A percentile compares a stretch with the other conserved stretches of the same genome.
Conservation (phyloP, 2,329 filamentous ascomycete genomes). For the Catunica adiposa region DNA sequence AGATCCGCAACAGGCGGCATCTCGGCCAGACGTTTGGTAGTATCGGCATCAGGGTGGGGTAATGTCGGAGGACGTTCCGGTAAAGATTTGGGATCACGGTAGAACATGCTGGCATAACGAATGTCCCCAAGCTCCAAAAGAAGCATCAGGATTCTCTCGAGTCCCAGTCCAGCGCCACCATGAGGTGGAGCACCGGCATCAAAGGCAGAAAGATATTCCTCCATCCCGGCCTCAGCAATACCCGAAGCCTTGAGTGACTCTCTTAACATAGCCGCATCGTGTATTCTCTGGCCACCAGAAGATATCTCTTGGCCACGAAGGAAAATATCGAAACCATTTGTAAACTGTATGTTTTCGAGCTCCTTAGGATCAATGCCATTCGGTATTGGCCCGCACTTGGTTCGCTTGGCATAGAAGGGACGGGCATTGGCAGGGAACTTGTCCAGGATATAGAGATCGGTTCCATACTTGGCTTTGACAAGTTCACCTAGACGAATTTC, state of each 20-base stretch:
- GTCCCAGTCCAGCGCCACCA: slow-evolving; percentile 73
- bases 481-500: slow-evolving; percentile 75
- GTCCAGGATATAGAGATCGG: slow-evolving; percentile 88
- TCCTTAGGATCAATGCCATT: slow-evolving; percentile 28
- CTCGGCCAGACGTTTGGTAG: slow-evolving; percentile 32
- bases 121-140: slow-evolving; percentile 79
- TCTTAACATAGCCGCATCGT: slow-evolving; percentile 58
- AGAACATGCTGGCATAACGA: slow-evolving; percentile 71
- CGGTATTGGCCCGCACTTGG: slow-evolving; percentile 22
- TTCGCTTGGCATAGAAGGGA: slow-evolving; percentile 83
- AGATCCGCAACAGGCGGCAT: slow-evolving; percentile 68
- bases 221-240: slow-evolving; percentile 67
- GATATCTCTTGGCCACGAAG: slow-evolving; percentile 84
- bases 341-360: slow-evolving; percentile 30
- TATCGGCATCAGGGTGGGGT: slow-evolving; percentile 79
- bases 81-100: slow-evolving; percentile 74
- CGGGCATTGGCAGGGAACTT: slow-evolving; percentile 75
- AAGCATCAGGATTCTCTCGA: slow-evolving; percentile 78
- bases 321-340: slow-evolving; percentile 93
- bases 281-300: slow-evolving; percentile 83
- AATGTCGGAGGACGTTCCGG: slow-evolving; percentile 49
- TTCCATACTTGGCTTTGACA: slow-evolving; percentile 70
- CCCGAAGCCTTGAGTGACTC: slow-evolving; percentile 60
- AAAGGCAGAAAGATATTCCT: slow-evolving; percentile 79
- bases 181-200: slow-evolving; percentile 79